A percentile compares a stretch with the other conserved stretches of the same genome.
Evolutionary conservation across 306 rosid species (phyloP).

Genomic region (apple (Malus domestica)): ASM211411v1 NC_041802.1:3113001-3113500

Average conservation of each 20-base stretch:
- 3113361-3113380: neutral
- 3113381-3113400: neutral
- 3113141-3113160: conserved; percentile 54
- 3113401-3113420: neutral
- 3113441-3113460: neutral
- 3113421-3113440: neutral
- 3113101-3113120: conserved; percentile 59
- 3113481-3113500: neutral
- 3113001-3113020: neutral
- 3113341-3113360: neutral
- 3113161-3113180: conserved; percentile 62
- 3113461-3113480: neutral
- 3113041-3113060: conserved; percentile 69
- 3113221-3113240: conserved; percentile 44
- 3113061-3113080: conserved; percentile 34
- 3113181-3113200: conserved; percentile 51
- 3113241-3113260: conserved; percentile 17
- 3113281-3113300: neutral
- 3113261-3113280: neutral
- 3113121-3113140: conserved; percentile 28
- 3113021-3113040: conserved; percentile 66
- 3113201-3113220: conserved; percentile 49
- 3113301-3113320: neutral
- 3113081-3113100: conserved; percentile 26
- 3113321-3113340: neutral